Evolutionary conservation across 129 eudicot genomes (phyloP), one percentile per base, ranked within the genome.

Genomic region (Pulicaria dysenterica): DNA sequence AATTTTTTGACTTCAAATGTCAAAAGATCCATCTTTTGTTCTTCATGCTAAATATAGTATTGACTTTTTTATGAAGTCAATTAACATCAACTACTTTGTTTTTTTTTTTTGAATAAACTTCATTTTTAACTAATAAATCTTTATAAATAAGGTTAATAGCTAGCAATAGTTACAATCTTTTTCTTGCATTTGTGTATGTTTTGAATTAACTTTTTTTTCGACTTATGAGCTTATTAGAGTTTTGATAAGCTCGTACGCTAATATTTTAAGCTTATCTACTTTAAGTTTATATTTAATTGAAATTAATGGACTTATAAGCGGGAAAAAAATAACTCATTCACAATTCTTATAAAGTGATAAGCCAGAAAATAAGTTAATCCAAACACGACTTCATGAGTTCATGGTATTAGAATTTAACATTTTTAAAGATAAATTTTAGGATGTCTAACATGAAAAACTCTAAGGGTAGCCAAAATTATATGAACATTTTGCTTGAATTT

Each of bases 401-500:
- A 24, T 24, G 31, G 31, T 24, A 24, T 24, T 45, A n/a, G 2
- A 7, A 1, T 38, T n/a, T n/a, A n/a, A n/a, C n/a, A n/a, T n/a
- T n/a, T n/a, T n/a, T n/a, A n/a, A n/a, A n/a, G n/a, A n/a, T n/a
- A n/a, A n/a, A n/a, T n/a, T n/a, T n/a, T 12, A 38, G 4, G 58
- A 53, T 16, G 24, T 39, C 14, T 15, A 19, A 73, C 43, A 44
- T 63, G 5, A 40, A 14, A 40, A 49, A 34, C 44, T 77, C 43
- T 12, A 64, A 50, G 36, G 57, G 37, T 5, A 45, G 15, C 10
- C 70, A 44, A 45, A 48, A 24, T 42, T 31, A 53, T 55, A 36
- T 59, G 46, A 17, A 38, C 45, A 36, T 9, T 58, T 58, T 8
- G 6, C 70, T 67, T 58, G 67, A 64, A 40, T 38, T 65, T 54